Base-by-base conservation (phyloP, 1,284 basidiomycete species). In the Limonomyces culmigenus region DNA sequence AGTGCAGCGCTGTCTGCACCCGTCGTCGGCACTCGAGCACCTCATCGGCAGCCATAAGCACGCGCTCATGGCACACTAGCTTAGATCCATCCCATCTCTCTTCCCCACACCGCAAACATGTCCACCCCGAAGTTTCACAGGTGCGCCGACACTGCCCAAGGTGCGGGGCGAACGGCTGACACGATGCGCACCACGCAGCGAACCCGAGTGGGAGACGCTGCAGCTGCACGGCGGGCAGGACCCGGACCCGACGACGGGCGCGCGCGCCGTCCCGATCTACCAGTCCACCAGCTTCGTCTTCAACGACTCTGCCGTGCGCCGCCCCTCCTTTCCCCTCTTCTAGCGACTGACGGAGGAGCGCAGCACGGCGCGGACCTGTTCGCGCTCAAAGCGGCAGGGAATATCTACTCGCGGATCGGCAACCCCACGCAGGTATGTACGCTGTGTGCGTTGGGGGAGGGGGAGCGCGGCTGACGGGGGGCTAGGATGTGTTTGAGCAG, bases 361-460 rank as follows among this genome's bases (percentile, higher is more conserved):
- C 19, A 83, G 73, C 86, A 92, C 46, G 87, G 65, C 5, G 84
- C 85, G 17, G 78, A 87, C 50, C 65, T 92, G 33, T 91, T 88
- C 52, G 79, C 71, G 14, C 55, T 89, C 42, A 73, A 72, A 46
- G 59, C 71, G 8, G 57, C 68, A 19, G 84, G 83, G 11, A 72
- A 84, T 55, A 78, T 81, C 41, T 84, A 85, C 50, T 75, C 74
- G 14, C 70, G 83, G 25, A 75, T 88, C 37, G 74, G 77, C 19
- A 89, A 92, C 53, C 87, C 87, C 6, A 91, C 87, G 3, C 72
- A 79, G n/a, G n/a, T n/a, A n/a, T n/a, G n/a, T n/a, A n/a, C n/a
- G n/a, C n/a, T n/a, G n/a, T n/a, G n/a, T n/a, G n/a, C n/a, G n/a
- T n/a, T n/a, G n/a, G n/a, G n/a, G n/a, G n/a, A n/a, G n/a, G n/a